Evolutionary conservation across 2,329 filamentous ascomycete genomes (phyloP).

Genomic region (Phymatotrichopsis omnivora): DNA sequence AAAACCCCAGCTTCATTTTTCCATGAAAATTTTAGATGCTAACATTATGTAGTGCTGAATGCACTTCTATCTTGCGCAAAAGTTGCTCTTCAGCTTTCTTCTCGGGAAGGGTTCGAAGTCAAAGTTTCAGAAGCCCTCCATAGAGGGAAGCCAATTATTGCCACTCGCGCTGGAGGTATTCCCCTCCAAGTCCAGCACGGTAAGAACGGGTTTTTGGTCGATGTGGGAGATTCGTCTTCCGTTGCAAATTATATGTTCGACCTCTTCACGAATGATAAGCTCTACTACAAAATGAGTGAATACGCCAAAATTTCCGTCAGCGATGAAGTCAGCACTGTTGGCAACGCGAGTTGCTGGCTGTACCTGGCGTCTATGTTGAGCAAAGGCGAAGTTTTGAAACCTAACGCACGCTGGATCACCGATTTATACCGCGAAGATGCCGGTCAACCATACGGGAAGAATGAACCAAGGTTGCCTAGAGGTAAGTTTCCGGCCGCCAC

Average conservation of each 20-base stretch:
- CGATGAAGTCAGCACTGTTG: constrained; percentile 72
- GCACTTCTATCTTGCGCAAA: constrained; percentile 61
- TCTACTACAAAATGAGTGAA: constrained; percentile 56
- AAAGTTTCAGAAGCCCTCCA: constrained; percentile 78
- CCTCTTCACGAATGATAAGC: constrained; percentile 53
- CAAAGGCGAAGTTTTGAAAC: constrained; percentile 46
- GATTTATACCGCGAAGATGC: constrained; percentile 61
- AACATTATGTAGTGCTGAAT: constrained; percentile 48
- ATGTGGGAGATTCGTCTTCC: constrained; percentile 57
- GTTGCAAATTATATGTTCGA: constrained; percentile 58
- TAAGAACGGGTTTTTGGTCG: constrained; percentile 64
- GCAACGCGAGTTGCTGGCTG: constrained; percentile 66
- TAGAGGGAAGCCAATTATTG: constrained; percentile 68
- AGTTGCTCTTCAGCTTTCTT: constrained; percentile 68
- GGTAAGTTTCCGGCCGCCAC: constrained; percentile 23
- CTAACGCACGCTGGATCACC: constrained; percentile 58
- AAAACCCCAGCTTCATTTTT: neutral
- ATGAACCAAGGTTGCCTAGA: constrained; percentile 52
- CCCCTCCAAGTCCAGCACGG: constrained; percentile 64
- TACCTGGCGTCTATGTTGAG: constrained; percentile 61
- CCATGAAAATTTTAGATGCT: neutral
- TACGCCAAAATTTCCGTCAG: constrained; percentile 58
- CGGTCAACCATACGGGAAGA: constrained; percentile 46
- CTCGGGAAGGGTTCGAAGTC: constrained; percentile 73
- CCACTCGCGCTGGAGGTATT: constrained; percentile 66